Evolutionary conservation across 495 filamentous ascomycete species (phyloP).

Genomic region (Glonium stellatum): DNA sequence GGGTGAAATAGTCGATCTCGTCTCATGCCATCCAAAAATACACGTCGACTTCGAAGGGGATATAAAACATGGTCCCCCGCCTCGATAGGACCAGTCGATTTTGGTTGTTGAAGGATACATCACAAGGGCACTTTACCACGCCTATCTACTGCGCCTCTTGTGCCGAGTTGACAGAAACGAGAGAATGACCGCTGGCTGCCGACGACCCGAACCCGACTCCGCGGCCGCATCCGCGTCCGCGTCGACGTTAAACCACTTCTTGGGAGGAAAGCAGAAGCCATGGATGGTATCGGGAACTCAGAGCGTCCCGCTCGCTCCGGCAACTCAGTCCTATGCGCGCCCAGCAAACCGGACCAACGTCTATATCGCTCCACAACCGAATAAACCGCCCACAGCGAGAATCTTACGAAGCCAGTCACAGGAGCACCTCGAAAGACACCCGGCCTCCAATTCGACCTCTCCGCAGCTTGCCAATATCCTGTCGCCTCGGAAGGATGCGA

Average conservation of each 20-base stretch:
- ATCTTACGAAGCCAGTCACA: neutral
- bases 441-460: conserved; percentile 26
- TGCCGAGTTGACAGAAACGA: neutral
- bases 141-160: neutral
- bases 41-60: neutral
- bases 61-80: neutral
- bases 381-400: neutral
- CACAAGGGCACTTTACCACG: neutral
- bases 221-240: neutral
- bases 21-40: neutral
- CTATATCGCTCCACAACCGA: neutral
- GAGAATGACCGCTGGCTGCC: neutral
- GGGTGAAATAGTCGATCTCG: neutral
- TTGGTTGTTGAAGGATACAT: neutral
- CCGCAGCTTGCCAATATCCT: conserved; percentile 23
- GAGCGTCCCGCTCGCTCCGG: neutral
- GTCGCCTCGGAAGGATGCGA: neutral
- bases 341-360: conserved; percentile 1
- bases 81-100: neutral
- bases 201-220: neutral
- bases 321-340: neutral
- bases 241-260: neutral
- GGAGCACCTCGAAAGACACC: conserved; percentile 5
- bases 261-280: neutral
- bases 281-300: neutral